Base-by-base conservation (phyloP, 345 rosid species). In the Tarenaya hassleriana region DNA sequence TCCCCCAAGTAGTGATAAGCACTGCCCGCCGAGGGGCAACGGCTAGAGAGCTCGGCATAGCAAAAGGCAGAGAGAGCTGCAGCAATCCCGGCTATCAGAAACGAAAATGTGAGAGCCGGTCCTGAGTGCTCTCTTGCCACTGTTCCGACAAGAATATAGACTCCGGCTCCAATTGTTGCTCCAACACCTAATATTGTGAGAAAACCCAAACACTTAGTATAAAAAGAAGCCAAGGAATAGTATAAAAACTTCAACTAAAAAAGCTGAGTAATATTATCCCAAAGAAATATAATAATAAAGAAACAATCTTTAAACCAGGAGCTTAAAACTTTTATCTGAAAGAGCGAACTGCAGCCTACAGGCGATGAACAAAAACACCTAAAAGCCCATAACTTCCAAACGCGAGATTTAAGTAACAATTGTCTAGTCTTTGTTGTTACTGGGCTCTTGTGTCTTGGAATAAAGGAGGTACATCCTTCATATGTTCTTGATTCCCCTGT, bases 41-140 rank as follows among this genome's bases (percentile, higher is more conserved):
- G 92, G 59, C 89, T 72, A n/a, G 95, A 78, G 52, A 91, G 98
- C 49, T 91, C 98, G 0, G 98, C 98, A 75, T 91, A 91, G 64
- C 98, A 91, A 66, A 87, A 84, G 7, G 98, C 96, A 3, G 98
- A 87, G 39, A 91, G 94, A 7, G 82, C 95, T 32, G 98, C 90
- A 11, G 98, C 96, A 21, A 84, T 72, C 56, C 95, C 98, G 74
- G 98, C 98, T 14, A 87, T 78, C 13, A 91, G 78, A 46, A 91
- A 91, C 0, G 98, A 91, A 57, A 91, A 65, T 46, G 96, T 66
- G 4, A 91, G 82, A 49, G 98, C 85, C 1, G 98, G 98, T 63
- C 98, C 98, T 12, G 96, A 73, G 59, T 84, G 96, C 78, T 91
- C 98, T 74, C 98, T 79, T 18, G 98, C 98, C 41, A 91, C 98